Conservation (phyloP, 2,329 filamentous ascomycete genomes). For the Fusarium pseudoanthophilum region DNA sequence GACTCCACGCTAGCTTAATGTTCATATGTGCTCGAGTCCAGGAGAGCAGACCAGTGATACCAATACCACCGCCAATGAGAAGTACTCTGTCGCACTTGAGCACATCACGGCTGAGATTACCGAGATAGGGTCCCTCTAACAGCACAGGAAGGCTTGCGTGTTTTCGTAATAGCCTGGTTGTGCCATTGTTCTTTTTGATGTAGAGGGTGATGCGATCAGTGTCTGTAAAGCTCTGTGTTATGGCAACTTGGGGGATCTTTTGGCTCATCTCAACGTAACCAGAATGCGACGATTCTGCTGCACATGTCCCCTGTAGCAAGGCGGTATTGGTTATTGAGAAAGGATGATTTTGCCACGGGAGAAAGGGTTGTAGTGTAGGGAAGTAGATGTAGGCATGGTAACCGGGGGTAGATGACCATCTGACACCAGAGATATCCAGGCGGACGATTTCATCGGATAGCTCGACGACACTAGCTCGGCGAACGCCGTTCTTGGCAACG, state of each 20-base stretch:
- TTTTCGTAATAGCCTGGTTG: not conserved
- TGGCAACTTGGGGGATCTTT: not conserved
- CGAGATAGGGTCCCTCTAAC: not conserved
- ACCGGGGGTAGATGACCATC: not conserved
- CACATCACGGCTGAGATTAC: fast-evolving
- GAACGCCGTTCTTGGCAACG: fast-evolving
- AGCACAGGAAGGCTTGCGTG: not conserved
- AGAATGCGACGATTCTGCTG: not conserved
- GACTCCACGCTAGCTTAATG: not conserved
- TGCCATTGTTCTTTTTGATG: not conserved
- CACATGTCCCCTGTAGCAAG: not conserved
- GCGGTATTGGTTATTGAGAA: not conserved
- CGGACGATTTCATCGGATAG: not conserved
- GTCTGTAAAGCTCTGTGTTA: fast-evolving
- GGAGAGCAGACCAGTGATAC: not conserved
- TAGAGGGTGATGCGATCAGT: not conserved
- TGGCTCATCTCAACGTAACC: not conserved
- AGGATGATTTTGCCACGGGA: not conserved
- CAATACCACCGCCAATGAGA: not conserved
- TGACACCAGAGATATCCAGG: not conserved
- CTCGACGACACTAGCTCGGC: fast-evolving
- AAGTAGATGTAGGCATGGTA: not conserved
- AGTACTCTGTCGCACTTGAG: not conserved
- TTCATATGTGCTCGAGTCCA: not conserved
- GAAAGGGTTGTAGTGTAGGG: not conserved